Evolutionary conservation across 2,329 filamentous ascomycete genomes (phyloP), one percentile per base, ranked within the genome.

Genomic region (Scortechinia acanthostroma): DNA sequence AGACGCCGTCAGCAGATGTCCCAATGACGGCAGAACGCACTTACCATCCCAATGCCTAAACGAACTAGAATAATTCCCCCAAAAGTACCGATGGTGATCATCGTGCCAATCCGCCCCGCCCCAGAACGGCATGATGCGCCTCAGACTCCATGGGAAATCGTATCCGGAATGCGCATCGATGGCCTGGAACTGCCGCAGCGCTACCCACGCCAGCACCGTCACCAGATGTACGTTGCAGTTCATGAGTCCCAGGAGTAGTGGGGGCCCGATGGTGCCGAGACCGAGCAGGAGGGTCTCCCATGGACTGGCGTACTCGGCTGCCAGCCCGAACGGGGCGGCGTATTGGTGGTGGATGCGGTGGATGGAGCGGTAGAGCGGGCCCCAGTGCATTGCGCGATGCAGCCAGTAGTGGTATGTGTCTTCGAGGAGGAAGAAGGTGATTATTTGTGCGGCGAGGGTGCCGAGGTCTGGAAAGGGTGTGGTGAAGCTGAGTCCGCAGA

Each of bases 21-120:
- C n/a, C n/a, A n/a, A n/a, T n/a, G n/a, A n/a, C n/a, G n/a, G n/a
- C n/a, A n/a, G n/a, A n/a, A n/a, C n/a, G n/a, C n/a, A n/a, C n/a
- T n/a, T n/a, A n/a, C n/a, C n/a, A n/a, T 98, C 93, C 93, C 93
- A 98, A 93, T 93, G 98, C 65, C 91, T 80, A 81, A 98, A 98
- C 74, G 88, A 95, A 61, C 90, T 95, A 44, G 91, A 75, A 64
- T 97, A 98, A 74, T 98, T 98, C 56, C 93, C 93, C 51, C 98
- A 90, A 70, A 98, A 98, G 63, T 90, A 89, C 74, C 98, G 93
- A 70, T 98, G 93, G 70, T 98, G 93, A 40, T 90, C 73, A 60
- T 98, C 93, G 71, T 98, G 93, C 70, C 97, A 91, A 56, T 95
- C 83, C 46, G 93, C 93, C 50, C 93, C 93, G 46, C 91, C 91